Evolutionary conservation across 2,329 filamentous ascomycete genomes (phyloP).

Genomic region (Drechslera avenae): DNA sequence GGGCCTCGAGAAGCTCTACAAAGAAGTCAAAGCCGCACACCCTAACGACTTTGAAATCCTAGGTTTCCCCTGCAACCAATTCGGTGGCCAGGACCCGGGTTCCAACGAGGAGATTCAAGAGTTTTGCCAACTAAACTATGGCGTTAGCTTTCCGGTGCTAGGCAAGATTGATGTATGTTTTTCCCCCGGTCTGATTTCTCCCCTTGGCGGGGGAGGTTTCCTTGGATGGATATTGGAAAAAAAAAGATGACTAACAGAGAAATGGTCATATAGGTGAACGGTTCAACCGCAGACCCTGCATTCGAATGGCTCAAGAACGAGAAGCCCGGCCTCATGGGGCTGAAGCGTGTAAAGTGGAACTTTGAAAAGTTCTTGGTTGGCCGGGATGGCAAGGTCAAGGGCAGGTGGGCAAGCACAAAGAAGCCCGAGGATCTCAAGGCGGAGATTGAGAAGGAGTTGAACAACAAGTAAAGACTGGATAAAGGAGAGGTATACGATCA

Average conservation of each 20-base stretch:
- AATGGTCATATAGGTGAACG: conserved; percentile 66
- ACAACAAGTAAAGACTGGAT: background rate
- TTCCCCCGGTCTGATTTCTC: conserved; percentile 1
- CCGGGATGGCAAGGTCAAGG: conserved; percentile 82
- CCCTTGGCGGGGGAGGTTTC: background rate
- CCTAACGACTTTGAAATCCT: conserved; percentile 81
- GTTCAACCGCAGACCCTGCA: conserved; percentile 76
- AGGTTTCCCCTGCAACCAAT: conserved; percentile 99
- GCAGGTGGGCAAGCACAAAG: conserved; percentile 83
- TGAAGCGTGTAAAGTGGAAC: conserved; percentile 98
- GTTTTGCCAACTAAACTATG: conserved; percentile 91
- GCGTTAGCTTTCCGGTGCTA: conserved; percentile 88
- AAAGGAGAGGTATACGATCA: no score
- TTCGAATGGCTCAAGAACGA: conserved; percentile 74
- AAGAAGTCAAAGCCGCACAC: conserved; percentile 70
- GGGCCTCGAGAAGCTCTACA: conserved; percentile 89
- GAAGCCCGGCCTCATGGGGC: conserved; percentile 81
- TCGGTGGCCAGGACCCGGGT: conserved; percentile 87
- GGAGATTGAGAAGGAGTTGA: conserved; percentile 74
- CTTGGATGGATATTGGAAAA: no score
- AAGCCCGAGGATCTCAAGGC: conserved; percentile 83
- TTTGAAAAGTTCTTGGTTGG: conserved; percentile 98
- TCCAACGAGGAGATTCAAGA: conserved; percentile 65
- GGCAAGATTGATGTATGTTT: conserved; percentile 80
- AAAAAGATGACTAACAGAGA: no score